Percentiles rank a stretch among this genome's conserved stretches.
phyloP scores from a whole-genome alignment of 2,329 filamentous ascomycete species.

The Ophiostoma montium region DNA sequence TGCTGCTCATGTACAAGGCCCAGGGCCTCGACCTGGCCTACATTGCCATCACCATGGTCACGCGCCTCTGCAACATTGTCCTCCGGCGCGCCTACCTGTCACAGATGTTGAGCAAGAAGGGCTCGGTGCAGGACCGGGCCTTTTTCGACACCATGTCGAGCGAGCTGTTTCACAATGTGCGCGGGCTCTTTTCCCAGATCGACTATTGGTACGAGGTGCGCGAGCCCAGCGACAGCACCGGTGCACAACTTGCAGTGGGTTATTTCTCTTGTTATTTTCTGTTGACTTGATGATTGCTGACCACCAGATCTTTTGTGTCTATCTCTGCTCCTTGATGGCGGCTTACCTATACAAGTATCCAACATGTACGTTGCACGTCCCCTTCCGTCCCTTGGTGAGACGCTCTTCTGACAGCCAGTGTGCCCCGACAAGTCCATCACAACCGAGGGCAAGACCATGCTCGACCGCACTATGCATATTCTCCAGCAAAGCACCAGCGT shows the following conservation, averaged over 20 bases:
- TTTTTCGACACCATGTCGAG: slow-evolving; percentile 21
- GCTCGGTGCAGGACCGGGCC: background rate
- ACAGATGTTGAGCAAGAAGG: background rate
- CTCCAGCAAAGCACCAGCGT: slow-evolving; percentile 32
- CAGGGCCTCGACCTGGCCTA: slow-evolving; percentile 39
- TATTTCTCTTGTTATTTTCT: background rate
- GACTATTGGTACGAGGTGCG: slow-evolving; percentile 33
- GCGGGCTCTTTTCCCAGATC: slow-evolving; percentile 31
- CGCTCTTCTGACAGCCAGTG: slow-evolving; percentile 17
- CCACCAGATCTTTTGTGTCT: slow-evolving; percentile 32
- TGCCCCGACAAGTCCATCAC: slow-evolving; percentile 26
- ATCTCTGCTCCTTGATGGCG: slow-evolving; percentile 35
- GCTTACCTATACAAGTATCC: slow-evolving; percentile 34
- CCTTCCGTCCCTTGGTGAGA: background rate
- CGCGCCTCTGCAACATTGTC: slow-evolving; percentile 42
- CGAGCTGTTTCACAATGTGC: slow-evolving; percentile 33
- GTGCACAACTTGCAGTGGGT: slow-evolving; percentile 34
- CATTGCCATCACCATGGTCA: slow-evolving; percentile 39
- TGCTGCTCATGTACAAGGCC: slow-evolving; percentile 31
- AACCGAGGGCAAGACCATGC: slow-evolving; percentile 28
- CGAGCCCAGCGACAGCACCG: slow-evolving; percentile 30
- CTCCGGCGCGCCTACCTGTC: slow-evolving; percentile 43
- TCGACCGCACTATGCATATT: slow-evolving; percentile 28
- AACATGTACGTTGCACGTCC: slow-evolving; percentile 6
- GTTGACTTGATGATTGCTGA: background rate